Percentiles rank a stretch among this genome's conserved stretches.
phyloP scores from a whole-genome alignment of 352 stramenopile genomes.

The Globisporangium alternatum region DNA sequence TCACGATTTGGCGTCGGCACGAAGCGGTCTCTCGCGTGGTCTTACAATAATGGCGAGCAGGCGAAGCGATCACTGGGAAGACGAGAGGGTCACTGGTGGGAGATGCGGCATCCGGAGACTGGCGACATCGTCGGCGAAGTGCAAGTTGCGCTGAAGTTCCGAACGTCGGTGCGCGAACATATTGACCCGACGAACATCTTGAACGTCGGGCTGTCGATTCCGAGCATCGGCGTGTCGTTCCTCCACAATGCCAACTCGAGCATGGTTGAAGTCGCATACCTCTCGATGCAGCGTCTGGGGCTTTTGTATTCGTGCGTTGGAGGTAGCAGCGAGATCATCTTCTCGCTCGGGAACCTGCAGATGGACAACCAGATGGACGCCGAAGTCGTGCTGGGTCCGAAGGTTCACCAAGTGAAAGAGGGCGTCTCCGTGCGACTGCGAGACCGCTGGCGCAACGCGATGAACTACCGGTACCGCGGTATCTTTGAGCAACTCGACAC shows the following conservation, averaged over 20 bases:
- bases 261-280: constrained; percentile 86
- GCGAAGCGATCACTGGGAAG: constrained; percentile 64
- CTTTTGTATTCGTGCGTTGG: constrained; percentile 76
- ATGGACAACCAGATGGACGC: constrained; percentile 91
- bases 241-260: constrained; percentile 81
- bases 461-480: constrained; percentile 82
- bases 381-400: constrained; percentile 79
- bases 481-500: constrained; percentile 79
- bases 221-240: constrained; percentile 81
- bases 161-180: constrained; percentile 53
- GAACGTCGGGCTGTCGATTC: constrained; percentile 75
- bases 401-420: constrained; percentile 82
- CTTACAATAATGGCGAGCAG: constrained; percentile 75
- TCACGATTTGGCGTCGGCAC: constrained; percentile 59
- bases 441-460: constrained; percentile 79
- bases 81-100: constrained; percentile 83
- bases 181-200: constrained; percentile 57
- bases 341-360: constrained; percentile 82
- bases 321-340: constrained; percentile 77
- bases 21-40: constrained; percentile 71
- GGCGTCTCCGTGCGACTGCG: constrained; percentile 81
- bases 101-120: constrained; percentile 70
- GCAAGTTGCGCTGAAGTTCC: constrained; percentile 81
- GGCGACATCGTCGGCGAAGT: constrained; percentile 78
- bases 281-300: constrained; percentile 76